These are phyloP conservation scores for Aureobasidium sp. DNA, from an alignment of 2,329 filamentous ascomycete species.

Conservation along the genomic window DNA sequence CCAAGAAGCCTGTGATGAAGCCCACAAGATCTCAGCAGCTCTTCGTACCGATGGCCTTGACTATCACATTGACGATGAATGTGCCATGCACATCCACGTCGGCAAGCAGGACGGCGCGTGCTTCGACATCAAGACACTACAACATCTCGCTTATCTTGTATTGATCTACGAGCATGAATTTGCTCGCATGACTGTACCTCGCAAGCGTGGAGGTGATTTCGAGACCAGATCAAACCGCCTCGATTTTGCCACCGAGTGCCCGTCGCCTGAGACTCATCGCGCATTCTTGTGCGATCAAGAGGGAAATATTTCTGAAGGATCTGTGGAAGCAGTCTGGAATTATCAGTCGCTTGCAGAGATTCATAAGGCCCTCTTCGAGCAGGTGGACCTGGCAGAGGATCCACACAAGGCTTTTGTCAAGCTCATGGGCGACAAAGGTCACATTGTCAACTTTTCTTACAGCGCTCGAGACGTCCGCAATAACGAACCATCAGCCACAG, in stretches of 20 bases:
- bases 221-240: conserved; percentile 17
- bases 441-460: conserved; percentile 19
- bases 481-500: conserved; percentile 12
- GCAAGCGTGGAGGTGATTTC: conserved; percentile 12
- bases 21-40: neutral
- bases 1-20: neutral
- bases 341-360: conserved; percentile 15
- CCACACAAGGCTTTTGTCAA: conserved; percentile 1
- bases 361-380: conserved; percentile 14
- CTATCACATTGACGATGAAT: conserved; percentile 16
- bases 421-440: conserved; percentile 13
- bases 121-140: conserved; percentile 19
- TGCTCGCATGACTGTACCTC: conserved; percentile 17
- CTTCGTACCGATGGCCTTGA: neutral
- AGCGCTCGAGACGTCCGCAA: conserved; percentile 8
- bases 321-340: neutral
- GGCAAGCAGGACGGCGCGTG: conserved; percentile 17
- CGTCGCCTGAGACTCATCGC: neutral
- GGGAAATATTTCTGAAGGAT: neutral
- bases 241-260: conserved; percentile 13
- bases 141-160: conserved; percentile 21
- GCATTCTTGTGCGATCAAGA: conserved; percentile 11
- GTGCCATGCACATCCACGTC: conserved; percentile 24
- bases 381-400: conserved; percentile 7
- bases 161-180: conserved; percentile 22